A percentile compares a stretch with the other conserved stretches of the same genome.
Conservation (phyloP, 202 grass and related monocot species). For the Carex arenaria region DNA sequence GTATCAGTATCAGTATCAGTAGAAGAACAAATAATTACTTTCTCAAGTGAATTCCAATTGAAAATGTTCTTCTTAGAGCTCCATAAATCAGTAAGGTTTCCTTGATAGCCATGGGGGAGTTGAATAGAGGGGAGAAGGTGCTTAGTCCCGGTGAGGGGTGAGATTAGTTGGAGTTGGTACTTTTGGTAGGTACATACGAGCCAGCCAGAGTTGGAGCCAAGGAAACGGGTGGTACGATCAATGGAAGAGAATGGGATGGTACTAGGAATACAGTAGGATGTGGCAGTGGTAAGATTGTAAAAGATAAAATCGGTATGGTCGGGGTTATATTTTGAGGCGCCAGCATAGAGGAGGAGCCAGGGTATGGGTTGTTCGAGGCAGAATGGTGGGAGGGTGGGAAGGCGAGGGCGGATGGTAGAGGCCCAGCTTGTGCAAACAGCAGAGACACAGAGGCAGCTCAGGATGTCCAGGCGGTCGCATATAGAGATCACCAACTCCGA, state of each 20-base stretch:
- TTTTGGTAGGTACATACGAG: background rate
- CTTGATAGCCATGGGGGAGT: too few species aligned
- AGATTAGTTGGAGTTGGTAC: background rate
- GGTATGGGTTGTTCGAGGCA: background rate
- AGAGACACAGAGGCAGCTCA: background rate
- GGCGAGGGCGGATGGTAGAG: background rate
- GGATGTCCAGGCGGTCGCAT: background rate
- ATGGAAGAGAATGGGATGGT: background rate
- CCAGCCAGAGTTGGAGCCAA: background rate
- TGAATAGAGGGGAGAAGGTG: too few species aligned
- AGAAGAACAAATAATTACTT: background rate
- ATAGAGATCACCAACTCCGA: background rate
- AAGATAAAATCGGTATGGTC: background rate
- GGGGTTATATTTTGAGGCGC: background rate
- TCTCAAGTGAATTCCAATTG: background rate
- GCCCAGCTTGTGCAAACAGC: background rate
- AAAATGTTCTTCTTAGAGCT: too few species aligned
- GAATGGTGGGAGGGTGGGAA: background rate
- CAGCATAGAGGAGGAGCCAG: background rate
- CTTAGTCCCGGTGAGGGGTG: background rate
- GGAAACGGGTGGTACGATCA: fast-evolving
- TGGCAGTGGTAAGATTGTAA: background rate
- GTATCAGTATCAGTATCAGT: background rate
- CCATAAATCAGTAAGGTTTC: too few species aligned
- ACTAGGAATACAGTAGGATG: background rate